Evolutionary conservation across 495 filamentous ascomycete species (phyloP).

Genomic region (Bryoglossum gracile): DNA sequence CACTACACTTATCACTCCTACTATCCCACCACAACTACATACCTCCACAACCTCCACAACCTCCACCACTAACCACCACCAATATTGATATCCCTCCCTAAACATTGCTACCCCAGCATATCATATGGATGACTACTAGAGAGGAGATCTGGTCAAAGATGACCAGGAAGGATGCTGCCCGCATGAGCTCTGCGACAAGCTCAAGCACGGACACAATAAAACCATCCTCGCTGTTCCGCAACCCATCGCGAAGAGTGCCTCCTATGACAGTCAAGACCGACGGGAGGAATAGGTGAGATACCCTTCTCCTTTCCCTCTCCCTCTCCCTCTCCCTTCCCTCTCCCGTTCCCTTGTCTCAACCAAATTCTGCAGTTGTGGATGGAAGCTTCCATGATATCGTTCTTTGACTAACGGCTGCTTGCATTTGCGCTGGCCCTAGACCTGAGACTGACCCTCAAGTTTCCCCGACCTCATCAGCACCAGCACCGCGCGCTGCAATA

Average conservation of each 20-base stretch:
- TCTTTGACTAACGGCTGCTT: slow-evolving; percentile 27
- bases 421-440: slow-evolving; percentile 22
- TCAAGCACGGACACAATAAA: slow-evolving; percentile 52
- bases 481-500: slow-evolving; percentile 34
- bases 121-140: slow-evolving; percentile 23
- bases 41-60: not conserved
- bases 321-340: no score
- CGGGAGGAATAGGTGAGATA: slow-evolving; percentile 37
- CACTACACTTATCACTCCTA: no score
- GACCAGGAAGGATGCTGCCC: slow-evolving; percentile 50
- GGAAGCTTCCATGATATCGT: slow-evolving; percentile 17
- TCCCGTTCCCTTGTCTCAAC: slow-evolving; percentile 14
- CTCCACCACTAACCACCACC: not conserved
- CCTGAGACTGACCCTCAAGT: slow-evolving; percentile 43
- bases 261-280: slow-evolving; percentile 52
- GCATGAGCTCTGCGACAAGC: slow-evolving; percentile 58
- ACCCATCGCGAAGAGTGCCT: slow-evolving; percentile 36
- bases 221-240: slow-evolving; percentile 31
- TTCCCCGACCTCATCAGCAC: slow-evolving; percentile 40
- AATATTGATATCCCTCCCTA: not conserved
- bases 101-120: not conserved
- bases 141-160: slow-evolving; percentile 36
- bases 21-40: not conserved
- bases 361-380: slow-evolving; percentile 1
- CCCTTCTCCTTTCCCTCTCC: slow-evolving; percentile 5